Evolutionary conservation across 2,329 filamentous ascomycete genomes (phyloP), one percentile per base, ranked within the genome.

Genomic region (Penicillium sp.): DNA sequence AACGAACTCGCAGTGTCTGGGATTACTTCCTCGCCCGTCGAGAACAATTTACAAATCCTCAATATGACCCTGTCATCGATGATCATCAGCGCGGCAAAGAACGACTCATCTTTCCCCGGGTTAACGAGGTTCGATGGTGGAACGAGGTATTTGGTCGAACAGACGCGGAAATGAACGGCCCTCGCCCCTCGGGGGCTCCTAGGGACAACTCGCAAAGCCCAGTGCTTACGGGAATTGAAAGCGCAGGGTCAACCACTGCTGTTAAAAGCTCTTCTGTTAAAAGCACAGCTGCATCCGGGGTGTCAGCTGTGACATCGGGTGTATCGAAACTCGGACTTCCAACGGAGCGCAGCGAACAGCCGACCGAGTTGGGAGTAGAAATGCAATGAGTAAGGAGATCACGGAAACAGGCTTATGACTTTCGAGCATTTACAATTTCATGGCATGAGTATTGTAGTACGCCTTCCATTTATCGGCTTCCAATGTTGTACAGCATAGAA

Each of bases 71-170:
- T 0, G 72, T 75, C 5, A 76, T 91, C 30, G 87, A 96, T 55
- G 90, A 96, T 62, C 83, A 87, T 37, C 77, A 86, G 50, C 83
- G 87, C 48, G 89, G 88, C 4, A 84, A 85, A 50, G 91, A 95
- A 66, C 80, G 90, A 3, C 80, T 99, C 7, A 78, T 99, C 12
- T 87, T 97, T 57, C 92, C 93, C 0, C 78, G 80, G 3, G 74
- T 86, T 1, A 80, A 81, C 11, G 86, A 95, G 54, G 81, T 93
- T n/a, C 81, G 89, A 52, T 99, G 93, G 93, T 99, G 93, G 93
- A 80, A 86, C 57, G 88, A 93, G 62, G 74, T 86, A 1, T 99
- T 96, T 70, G 89, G 89, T 39, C 82, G 91, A 28, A 84, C 84
- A 2, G 89, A 96, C 59, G 82, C 86, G 46, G 93, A 99, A 67